A percentile compares a stretch with the other conserved stretches of the same genome.
Evolutionary conservation across 164 flowering plant genomes (phyloP).

Genomic region (Liquidambar formosana): DNA sequence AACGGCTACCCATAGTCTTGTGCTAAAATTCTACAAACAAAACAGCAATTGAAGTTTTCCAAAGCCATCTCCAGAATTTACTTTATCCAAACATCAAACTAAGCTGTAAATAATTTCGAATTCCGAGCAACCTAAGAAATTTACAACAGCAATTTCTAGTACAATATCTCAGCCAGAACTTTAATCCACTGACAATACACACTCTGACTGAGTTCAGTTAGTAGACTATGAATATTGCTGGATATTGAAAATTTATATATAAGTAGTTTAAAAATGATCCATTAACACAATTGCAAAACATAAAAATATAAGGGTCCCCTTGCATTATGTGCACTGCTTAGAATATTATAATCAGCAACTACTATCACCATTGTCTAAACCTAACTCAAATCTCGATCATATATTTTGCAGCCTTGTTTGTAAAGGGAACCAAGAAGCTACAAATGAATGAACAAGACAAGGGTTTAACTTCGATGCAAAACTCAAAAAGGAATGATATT

Average conservation of each 20-base stretch:
- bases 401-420: too few relatives aligned
- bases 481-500: too few relatives aligned
- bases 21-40: not conserved
- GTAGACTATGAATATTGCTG: not conserved
- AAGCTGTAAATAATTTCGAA: not conserved
- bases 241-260: not conserved
- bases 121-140: not conserved
- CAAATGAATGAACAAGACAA: too few relatives aligned
- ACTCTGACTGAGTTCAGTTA: not conserved
- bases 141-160: not conserved
- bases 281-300: too few relatives aligned
- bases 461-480: too few relatives aligned
- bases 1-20: too few relatives aligned
- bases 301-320: too few relatives aligned
- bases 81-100: not conserved
- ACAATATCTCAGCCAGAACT: not conserved
- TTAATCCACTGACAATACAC: not conserved
- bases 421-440: too few relatives aligned
- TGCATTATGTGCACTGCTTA: too few relatives aligned
- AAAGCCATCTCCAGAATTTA: not conserved
- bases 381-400: too few relatives aligned
- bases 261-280: not conserved
- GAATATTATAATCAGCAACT: too few relatives aligned
- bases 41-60: not conserved
- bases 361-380: too few relatives aligned